Conservation (phyloP, 2,329 filamentous ascomycete genomes). For the Talaromyces islandicus region DNA sequence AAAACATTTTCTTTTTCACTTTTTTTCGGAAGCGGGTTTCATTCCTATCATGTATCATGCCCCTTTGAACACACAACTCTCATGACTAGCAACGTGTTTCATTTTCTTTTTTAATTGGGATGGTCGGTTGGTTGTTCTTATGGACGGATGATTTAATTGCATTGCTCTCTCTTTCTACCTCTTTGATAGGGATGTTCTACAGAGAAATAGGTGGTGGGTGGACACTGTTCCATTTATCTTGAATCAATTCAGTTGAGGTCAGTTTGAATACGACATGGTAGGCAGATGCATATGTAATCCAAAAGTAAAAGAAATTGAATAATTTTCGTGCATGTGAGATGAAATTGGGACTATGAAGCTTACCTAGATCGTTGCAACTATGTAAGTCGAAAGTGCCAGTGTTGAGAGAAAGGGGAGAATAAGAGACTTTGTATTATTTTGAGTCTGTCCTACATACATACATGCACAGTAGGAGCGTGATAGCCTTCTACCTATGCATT, state of each 20-base stretch:
- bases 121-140: neutral
- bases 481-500: too few relatives aligned
- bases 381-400: too few relatives aligned
- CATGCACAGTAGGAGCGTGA: too few relatives aligned
- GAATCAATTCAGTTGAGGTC: neutral
- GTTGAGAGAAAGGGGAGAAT: too few relatives aligned
- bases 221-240: neutral
- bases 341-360: too few relatives aligned
- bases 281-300: too few relatives aligned
- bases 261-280: neutral
- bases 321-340: too few relatives aligned
- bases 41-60: neutral
- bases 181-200: neutral
- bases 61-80: neutral
- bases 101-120: neutral
- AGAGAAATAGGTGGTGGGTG: neutral
- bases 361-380: too few relatives aligned
- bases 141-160: neutral
- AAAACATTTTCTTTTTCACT: constrained; percentile 26
- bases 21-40: neutral
- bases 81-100: neutral
- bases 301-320: too few relatives aligned
- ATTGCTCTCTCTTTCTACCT: neutral
- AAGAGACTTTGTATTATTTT: too few relatives aligned
- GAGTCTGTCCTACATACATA: too few relatives aligned